Evolutionary conservation across 2,329 filamentous ascomycete genomes (phyloP).

Genomic region (Rutstroemia sydowiana): DNA sequence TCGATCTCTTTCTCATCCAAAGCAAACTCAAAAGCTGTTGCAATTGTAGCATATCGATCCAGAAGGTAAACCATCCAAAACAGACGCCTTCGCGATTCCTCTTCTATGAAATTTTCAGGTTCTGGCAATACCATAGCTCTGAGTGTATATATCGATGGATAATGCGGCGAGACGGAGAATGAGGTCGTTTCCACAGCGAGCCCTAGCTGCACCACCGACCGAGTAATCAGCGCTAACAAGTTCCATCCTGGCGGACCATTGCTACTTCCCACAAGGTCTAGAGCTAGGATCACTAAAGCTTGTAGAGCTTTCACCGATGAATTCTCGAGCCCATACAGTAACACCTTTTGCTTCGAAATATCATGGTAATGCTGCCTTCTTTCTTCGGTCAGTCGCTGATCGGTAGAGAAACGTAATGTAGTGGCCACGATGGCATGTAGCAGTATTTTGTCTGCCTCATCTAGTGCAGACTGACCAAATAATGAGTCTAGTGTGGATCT

Average conservation of each 20-base stretch:
- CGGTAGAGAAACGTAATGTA: conserved; percentile 75
- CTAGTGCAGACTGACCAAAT: conserved; percentile 68
- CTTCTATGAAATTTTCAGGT: conserved; percentile 78
- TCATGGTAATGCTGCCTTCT: conserved; percentile 69
- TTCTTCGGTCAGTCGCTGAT: conserved; percentile 65
- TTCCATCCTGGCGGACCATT: conserved; percentile 93
- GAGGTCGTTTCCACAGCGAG: conserved; percentile 78
- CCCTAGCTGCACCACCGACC: conserved; percentile 82
- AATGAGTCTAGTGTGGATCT: conserved; percentile 73
- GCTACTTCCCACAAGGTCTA: conserved; percentile 78
- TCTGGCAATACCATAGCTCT: conserved; percentile 80
- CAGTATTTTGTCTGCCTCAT: conserved; percentile 75
- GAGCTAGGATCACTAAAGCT: conserved; percentile 75
- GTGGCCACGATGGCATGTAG: conserved; percentile 86
- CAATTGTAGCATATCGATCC: conserved; percentile 83
- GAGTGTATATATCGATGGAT: conserved; percentile 82
- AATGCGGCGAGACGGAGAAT: conserved; percentile 67
- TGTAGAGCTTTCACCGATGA: conserved; percentile 84
- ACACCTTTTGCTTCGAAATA: conserved; percentile 75
- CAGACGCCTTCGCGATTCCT: conserved; percentile 73
- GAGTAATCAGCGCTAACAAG: conserved; percentile 78
- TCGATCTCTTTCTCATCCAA: conserved; percentile 87
- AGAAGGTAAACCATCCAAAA: conserved; percentile 95
- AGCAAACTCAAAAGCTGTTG: conserved; percentile 87
- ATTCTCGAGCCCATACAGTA: conserved; percentile 83